Conservation (phyloP, 148 eudicot species). For the Camellia granthamiana region DNA sequence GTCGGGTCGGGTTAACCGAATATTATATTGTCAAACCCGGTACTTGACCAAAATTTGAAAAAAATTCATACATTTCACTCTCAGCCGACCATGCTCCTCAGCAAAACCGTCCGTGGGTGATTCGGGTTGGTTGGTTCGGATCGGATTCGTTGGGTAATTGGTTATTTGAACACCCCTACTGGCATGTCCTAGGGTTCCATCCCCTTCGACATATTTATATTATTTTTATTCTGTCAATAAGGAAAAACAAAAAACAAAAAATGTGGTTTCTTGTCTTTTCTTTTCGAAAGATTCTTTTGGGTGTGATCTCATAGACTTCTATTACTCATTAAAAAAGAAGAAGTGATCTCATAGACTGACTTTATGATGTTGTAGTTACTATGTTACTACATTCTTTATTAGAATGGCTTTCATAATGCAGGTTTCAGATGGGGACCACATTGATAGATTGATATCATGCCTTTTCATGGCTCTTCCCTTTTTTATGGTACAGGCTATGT, state of each 20-base stretch:
- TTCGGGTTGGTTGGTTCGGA: too few relatives aligned
- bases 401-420: constrained; percentile 29
- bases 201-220: background rate
- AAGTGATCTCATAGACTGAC: background rate
- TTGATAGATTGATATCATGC: constrained; percentile 61
- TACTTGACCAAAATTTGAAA: too few relatives aligned
- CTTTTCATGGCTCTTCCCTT: constrained; percentile 81
- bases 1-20: too few relatives aligned
- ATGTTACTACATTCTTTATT: background rate
- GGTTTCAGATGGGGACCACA: constrained; percentile 62
- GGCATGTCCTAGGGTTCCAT: background rate
- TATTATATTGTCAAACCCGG: too few relatives aligned
- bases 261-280: background rate
- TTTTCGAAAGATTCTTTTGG: background rate
- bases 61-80: too few relatives aligned
- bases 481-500: constrained; percentile 50
- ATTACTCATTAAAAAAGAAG: too few relatives aligned
- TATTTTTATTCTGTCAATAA: background rate
- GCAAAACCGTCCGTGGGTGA: too few relatives aligned
- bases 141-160: background rate
- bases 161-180: background rate
- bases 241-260: background rate
- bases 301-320: background rate
- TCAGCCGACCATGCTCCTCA: too few relatives aligned
- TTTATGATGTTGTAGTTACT: background rate